phyloP scores from a whole-genome alignment of 805 yeast genomes.

The Nematodospora valgi region DNA sequence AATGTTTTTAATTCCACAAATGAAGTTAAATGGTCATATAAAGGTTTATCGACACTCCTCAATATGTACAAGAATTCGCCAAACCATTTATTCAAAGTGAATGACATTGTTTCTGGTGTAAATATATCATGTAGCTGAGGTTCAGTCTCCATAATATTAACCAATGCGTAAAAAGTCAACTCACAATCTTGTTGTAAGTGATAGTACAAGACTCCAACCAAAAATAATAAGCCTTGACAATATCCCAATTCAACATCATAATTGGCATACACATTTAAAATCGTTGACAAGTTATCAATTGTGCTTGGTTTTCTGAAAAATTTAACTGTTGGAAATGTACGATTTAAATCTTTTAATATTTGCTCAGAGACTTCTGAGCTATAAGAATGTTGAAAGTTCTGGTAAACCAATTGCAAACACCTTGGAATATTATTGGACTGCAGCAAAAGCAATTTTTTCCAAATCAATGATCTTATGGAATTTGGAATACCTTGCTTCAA shows the following conservation, averaged over 20 bases:
- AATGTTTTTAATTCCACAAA: conserved; percentile 44
- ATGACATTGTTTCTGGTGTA: conserved; percentile 49
- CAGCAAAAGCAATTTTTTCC: conserved; percentile 40
- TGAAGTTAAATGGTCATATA: conserved; percentile 41
- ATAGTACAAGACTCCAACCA: conserved; percentile 55
- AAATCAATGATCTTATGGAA: conserved; percentile 39
- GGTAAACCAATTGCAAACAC: conserved; percentile 28
- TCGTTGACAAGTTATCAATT: conserved; percentile 45
- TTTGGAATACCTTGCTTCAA: conserved; percentile 44
- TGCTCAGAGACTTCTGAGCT: conserved; percentile 36
- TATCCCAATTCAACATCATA: conserved; percentile 66
- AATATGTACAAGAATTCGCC: conserved; percentile 48
- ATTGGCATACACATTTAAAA: conserved; percentile 59
- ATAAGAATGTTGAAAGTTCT: conserved; percentile 43
- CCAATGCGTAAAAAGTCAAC: conserved; percentile 50
- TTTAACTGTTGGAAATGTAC: conserved; percentile 56
- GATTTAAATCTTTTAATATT: conserved; percentile 54
- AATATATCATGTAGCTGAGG: conserved; percentile 47
- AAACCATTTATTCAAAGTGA: conserved; percentile 51
- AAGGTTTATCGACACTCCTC: conserved; percentile 33
- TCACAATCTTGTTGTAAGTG: conserved; percentile 27
- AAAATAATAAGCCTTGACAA: conserved; percentile 64
- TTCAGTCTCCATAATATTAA: conserved; percentile 58
- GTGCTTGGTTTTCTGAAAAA: conserved; percentile 46
- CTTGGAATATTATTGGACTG: conserved; percentile 27